Base-by-base conservation (phyloP, 768 basidiomycete species). In the Xerocomellus amylosporus region DNA sequence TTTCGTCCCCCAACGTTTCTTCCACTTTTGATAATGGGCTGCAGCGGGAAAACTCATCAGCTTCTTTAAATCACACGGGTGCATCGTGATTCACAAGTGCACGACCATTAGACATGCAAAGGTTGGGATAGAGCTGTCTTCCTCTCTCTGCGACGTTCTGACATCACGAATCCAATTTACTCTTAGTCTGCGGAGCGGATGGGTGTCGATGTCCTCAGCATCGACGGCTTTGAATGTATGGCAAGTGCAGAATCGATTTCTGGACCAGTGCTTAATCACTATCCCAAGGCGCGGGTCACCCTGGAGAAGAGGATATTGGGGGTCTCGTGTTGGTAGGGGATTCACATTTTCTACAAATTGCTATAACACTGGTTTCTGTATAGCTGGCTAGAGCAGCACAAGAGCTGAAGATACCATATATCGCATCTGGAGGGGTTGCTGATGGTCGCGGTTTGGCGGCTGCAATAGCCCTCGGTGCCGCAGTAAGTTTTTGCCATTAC, bases 271-370 rank as follows among this genome's bases (percentile, higher is more conserved):
- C 46, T 48, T 56, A 58, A 62, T 56, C 53, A 39, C 15, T 5
- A 20, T 45, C 2, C 13, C n/a, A 64, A 93, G 90, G 91, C 65
- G 94, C 93, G 30, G 94, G 94, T 24, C 92, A 94, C 70, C 93
- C 93, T 17, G 95, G 95, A 57, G 95, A 97, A 66, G 90, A 96
- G 40, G 95, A 97, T 65, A 88, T 97, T 22, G 90, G 90, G 4
- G 90, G 88, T 5, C 64, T 96, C 22, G 88, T 97, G 4, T 72
- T 97, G 73, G 92, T 92, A 59, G 44, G 68, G 15, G 4, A 30
- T 17, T 28, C 22, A 13, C 8, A 13, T 38, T 30, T n/a, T 28
- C 30, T 37, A 10, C 38, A 6, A 6, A 34, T 55, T 26, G 22
- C 31, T 34, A 34, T 31, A 45, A 43, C 17, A n/a, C 46, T 51